Percentiles rank a stretch among this genome's conserved stretches.
Evolutionary conservation across 1,284 basidiomycete species (phyloP).

Genomic region (Irpex lacteus): DNA sequence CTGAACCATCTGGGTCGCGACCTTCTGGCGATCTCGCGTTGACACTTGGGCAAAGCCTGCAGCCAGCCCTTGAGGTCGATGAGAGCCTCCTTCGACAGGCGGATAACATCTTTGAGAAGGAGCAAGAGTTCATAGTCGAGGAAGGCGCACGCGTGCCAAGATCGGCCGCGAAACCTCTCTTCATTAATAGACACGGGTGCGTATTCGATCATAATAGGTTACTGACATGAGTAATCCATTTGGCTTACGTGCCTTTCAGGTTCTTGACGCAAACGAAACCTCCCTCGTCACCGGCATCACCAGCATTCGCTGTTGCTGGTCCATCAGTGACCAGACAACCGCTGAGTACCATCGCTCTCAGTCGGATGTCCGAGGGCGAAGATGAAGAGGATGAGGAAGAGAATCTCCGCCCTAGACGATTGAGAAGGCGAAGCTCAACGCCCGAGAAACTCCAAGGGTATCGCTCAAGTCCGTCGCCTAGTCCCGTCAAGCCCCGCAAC

Average conservation of each 20-base stretch:
- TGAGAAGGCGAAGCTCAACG: constrained; percentile 3
- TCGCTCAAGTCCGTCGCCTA: constrained; percentile 18
- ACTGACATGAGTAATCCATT: constrained; percentile 2
- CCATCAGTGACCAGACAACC: constrained; percentile 16
- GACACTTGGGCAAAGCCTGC: constrained; percentile 57
- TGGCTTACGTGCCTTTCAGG: constrained; percentile 32
- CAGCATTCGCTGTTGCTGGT: background rate
- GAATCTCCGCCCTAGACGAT: constrained; percentile 5
- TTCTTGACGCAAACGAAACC: constrained; percentile 74
- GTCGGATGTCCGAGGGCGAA: constrained; percentile 4
- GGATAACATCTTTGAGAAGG: constrained; percentile 71
- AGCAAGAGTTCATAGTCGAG: constrained; percentile 57
- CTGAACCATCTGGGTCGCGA: background rate
- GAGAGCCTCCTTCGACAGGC: constrained; percentile 53
- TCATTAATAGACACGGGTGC: constrained; percentile 70
- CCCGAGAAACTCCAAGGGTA: constrained; percentile 9
- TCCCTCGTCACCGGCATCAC: background rate
- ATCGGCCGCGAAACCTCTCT: constrained; percentile 41
- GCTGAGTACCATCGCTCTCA: constrained; percentile 15
- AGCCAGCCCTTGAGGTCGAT: constrained; percentile 60
- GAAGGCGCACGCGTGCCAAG: constrained; percentile 36
- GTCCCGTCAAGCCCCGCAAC: constrained; percentile 26
- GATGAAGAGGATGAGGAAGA: constrained; percentile 17
- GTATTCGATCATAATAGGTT: constrained; percentile 18
- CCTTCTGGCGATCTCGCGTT: constrained; percentile 41